Base-by-base conservation (phyloP, 2,329 filamentous ascomycete species). In the Phaeosphaeriaceae sp. region DNA sequence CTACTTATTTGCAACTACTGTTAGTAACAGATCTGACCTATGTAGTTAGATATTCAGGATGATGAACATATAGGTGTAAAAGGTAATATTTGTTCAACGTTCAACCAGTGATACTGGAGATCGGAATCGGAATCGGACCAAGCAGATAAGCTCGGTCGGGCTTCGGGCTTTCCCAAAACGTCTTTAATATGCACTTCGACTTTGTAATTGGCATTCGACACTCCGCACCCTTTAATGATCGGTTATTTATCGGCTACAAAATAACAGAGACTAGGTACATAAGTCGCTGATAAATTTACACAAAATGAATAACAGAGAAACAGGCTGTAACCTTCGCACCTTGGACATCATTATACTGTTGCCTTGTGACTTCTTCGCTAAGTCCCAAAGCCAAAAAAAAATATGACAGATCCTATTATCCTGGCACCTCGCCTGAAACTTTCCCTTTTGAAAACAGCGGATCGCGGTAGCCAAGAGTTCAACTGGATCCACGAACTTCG, bases 371-470 rank as follows among this genome's bases (percentile, higher is more conserved):
- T 2, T 26, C 23, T 26, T 26, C 11, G 7, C 23, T 8, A 26
- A 26, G 11, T 26, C 23, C 11, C 23, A 8, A 26, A 26, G 11
- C 23, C 23, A 11, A 26, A 6, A 9, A 17, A 20, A 36, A 6
- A 3, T n/a, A n/a, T n/a, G n/a, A 64, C 64, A 64, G 63, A 67
- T 3, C 18, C 56, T 3, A 39, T 53, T 16, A 48, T 67, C 26
- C 50, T 42, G 18, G 67, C 66, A 6, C 57, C 61, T 17, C 58
- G 66, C 15, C 49, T 69, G 9, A 61, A 67, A 45, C 49, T 69
- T 42, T 64, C 60, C 5, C 51, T 67, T 9, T 12, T 69, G 28
- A 57, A 55, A 12, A 58, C 46, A 28, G 56, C 53, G 6, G 56
- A 59, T 15, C 47, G 42, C 37, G 63, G 60, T 34, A 63, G 58